Base-by-base conservation (phyloP, 805 yeast species). In the Candida alai region DNA sequence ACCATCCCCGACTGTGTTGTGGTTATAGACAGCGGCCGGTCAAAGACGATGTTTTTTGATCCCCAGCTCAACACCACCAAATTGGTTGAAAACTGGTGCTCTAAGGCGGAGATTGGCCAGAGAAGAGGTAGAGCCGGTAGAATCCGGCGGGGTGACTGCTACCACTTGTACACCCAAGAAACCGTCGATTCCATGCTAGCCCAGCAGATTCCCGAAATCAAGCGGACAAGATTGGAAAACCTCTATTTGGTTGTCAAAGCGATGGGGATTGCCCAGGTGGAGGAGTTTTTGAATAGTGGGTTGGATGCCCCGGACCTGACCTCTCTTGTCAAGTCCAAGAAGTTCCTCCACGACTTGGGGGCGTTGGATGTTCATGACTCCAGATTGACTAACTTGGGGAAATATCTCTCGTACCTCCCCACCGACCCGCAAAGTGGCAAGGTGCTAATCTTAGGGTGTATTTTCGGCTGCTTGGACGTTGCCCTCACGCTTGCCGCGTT, bases 41-140 rank as follows among this genome's bases (percentile, higher is more conserved):
- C 85, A 5, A 90, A 90, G 49, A 78, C 80, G 11, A 74, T 85
- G 48, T 72, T 75, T 18, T 90, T 78, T 51, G 89, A 86, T 51
- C 49, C 86, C 0, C 67, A 62, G 23, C 65, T 78, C 11, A 84
- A 84, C 45, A 73, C 88, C 4, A 79, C 93, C 0, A 74, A 74
- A 35, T 67, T 90, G 30, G 67, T 78, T 4, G 97, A 90, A 48
- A 68, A 71, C 4, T 90, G 95, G 87, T 86, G 87, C 15, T 89
- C 97, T 0, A 75, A 74, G 42, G 97, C 97, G 0, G 96, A 94
- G 49, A 80, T 80, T 15, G 74, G 78, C 15, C 98, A 90, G 58
- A 74, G 98, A 62, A 70, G 96, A 56, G 98, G 98, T 55, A 84
- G 98, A 66, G 90, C 97, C n/a, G 98, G 98, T 43, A 89, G 98